phyloP scores from a whole-genome alignment of 2,329 filamentous ascomycete genomes.

The Colletotrichum sp. region DNA sequence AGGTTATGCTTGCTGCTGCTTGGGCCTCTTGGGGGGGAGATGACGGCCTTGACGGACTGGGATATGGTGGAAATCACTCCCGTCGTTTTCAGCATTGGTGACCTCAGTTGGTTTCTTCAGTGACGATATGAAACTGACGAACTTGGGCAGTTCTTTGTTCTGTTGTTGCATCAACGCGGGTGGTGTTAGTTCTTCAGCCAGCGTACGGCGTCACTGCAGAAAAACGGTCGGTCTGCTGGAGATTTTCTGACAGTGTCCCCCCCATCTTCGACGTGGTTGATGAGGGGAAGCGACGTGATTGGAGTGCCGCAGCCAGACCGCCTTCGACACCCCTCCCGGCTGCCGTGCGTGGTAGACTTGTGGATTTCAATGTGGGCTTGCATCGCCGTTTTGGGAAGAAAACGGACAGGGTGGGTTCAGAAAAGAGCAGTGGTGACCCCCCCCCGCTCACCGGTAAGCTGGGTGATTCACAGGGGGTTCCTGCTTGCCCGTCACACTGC shows the following conservation, averaged over 20 bases:
- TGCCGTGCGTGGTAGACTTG: constrained; percentile 2
- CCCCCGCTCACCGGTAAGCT: neutral
- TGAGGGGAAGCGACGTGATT: constrained; percentile 1
- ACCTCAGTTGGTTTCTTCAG: neutral
- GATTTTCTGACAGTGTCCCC: neutral
- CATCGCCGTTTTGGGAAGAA: constrained; percentile 8
- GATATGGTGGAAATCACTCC: neutral
- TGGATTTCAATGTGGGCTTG: constrained; percentile 4
- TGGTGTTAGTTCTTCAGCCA: neutral
- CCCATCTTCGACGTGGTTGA: neutral
- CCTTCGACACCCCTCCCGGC: constrained; percentile 4
- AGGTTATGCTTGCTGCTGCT: neutral
- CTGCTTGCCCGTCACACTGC: neutral
- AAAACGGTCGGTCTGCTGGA: neutral
- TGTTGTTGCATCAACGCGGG: neutral
- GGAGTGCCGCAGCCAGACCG: constrained; percentile 4
- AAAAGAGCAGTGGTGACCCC: constrained; percentile 3
- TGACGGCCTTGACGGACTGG: neutral
- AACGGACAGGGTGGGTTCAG: neutral
- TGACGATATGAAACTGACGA: neutral
- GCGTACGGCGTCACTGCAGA: neutral
- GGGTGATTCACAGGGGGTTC: neutral
- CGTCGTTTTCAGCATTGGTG: neutral
- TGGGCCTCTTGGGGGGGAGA: neutral
- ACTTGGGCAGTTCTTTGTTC: neutral